Base-by-base conservation (phyloP, 805 yeast genomes). In the Metschnikowia amazonensis region DNA sequence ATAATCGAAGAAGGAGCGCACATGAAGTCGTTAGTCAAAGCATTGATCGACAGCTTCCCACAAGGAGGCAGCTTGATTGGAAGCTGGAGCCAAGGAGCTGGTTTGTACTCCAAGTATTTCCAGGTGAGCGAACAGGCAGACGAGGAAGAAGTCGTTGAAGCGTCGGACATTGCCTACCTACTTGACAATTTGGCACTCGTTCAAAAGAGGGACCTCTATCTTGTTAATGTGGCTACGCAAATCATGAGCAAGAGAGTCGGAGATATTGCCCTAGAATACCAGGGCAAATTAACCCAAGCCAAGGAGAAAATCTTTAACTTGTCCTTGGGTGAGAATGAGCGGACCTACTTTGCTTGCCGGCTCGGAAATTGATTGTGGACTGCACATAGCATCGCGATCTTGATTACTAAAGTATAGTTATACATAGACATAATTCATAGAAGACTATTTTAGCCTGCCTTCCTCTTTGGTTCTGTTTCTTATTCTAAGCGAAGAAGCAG, bases 1-100 rank as follows among this genome's bases (percentile, higher is more conserved):
- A 78, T 90, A 1, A 75, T 82, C 13, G 70, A 76, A n/a, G 74
- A 76, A 45, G 65, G 61, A 11, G 5, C 51, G 36, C 29, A 38
- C 1, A 67, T 70, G 17, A 74, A 67, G 3, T 52, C 61, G 33
- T 59, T 67, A 20, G 72, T 79, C 29, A 49, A 62, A 18, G 62
- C 60, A 14, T 62, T 84, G 8, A 56, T 77, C 35, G 45, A 58
- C 2, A 48, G 60, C 48, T 76, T 77, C 61, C 84, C 82, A 10
- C 64, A 62, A 30, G 56, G 57, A 1, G 69, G 72, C 7, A 50
- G 51, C 20, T 62, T 60, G 20, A 65, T 77, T 11, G 62, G 76
- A 3, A 69, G 67, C 32, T 84, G 86, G 84, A 63, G 68, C 17
- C 63, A 62, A 25, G 86, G 87, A 1, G 79, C 84, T 23, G 82